A percentile compares a stretch with the other conserved stretches of the same genome.
These are phyloP conservation scores for Leccinum fibrillosum DNA, from an alignment of 768 basidiomycete species.

Conservation along the genomic window DNA sequence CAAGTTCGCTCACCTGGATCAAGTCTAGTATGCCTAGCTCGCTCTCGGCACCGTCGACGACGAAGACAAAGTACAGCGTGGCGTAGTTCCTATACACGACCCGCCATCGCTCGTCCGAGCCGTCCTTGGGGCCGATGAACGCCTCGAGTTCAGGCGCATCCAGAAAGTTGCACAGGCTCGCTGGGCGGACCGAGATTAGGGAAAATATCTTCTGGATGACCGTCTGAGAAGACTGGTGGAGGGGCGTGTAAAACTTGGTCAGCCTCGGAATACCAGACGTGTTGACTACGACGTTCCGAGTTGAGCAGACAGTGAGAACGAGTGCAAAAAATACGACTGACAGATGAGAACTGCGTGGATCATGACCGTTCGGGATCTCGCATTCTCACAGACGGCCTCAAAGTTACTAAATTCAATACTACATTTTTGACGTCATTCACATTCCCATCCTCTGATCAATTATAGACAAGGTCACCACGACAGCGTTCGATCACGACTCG, in stretches of 20 bases:
- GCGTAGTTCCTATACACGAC: conserved; percentile 96
- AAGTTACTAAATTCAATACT: not conserved
- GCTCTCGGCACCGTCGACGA: conserved; percentile 94
- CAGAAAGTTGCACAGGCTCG: conserved; percentile 91
- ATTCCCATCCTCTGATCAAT: not conserved
- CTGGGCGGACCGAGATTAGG: conserved; percentile 77
- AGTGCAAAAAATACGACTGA: conserved; percentile 36
- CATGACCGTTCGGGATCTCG: conserved; percentile 40
- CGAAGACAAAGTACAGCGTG: conserved; percentile 95
- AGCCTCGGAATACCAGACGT: conserved; percentile 84
- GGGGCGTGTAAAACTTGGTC: conserved; percentile 85
- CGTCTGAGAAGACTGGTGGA: conserved; percentile 56
- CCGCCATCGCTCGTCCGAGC: conserved; percentile 63
- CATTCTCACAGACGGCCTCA: not conserved
- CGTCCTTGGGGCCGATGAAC: conserved; percentile 54
- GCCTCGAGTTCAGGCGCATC: conserved; percentile 87
- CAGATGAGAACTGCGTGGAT: conserved; percentile 87
- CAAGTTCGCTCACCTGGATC: conserved; percentile 70
- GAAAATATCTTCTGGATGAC: conserved; percentile 89
- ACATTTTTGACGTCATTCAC: not conserved
- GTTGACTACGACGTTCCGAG: conserved; percentile 63
- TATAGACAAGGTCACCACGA: not conserved
- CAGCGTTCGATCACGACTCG: conserved; percentile 31
- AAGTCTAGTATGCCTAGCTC: conserved; percentile 95
- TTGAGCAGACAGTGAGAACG: conserved; percentile 18